Evolutionary conservation across 2,329 filamentous ascomycete species (phyloP).

Genomic region (Trichophyton schoenleinii): DNA sequence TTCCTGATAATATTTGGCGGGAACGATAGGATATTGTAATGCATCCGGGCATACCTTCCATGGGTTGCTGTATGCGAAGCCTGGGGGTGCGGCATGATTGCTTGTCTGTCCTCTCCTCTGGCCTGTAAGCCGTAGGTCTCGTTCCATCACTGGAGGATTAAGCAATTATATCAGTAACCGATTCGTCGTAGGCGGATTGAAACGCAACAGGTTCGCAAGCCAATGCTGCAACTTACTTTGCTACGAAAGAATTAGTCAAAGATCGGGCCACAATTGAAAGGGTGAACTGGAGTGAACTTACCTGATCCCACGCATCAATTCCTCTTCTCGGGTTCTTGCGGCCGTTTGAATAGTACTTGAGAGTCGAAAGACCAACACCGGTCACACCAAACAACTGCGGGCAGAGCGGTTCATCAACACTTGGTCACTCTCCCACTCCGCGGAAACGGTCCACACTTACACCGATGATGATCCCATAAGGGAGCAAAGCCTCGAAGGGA

Average conservation of each 20-base stretch:
- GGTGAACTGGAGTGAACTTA: conserved; percentile 29
- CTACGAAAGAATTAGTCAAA: conserved; percentile 22
- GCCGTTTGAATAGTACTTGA: conserved; percentile 50
- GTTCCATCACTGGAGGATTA: conserved; percentile 50
- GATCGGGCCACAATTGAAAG: background rate
- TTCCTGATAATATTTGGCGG: background rate
- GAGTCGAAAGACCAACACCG: conserved; percentile 44
- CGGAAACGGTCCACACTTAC: conserved; percentile 33
- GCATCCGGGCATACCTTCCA: conserved; percentile 46
- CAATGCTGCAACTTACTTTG: conserved; percentile 38
- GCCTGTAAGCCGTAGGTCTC: conserved; percentile 51
- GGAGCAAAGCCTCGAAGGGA: conserved; percentile 53
- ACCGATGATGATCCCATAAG: conserved; percentile 50
- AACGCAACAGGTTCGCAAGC: background rate
- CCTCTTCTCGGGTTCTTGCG: conserved; percentile 49
- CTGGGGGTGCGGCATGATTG: conserved; percentile 44
- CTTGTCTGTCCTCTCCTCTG: conserved; percentile 50
- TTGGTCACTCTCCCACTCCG: background rate
- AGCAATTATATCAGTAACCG: background rate
- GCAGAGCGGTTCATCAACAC: conserved; percentile 13
- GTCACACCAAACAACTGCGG: conserved; percentile 49
- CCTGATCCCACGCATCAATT: conserved; percentile 52
- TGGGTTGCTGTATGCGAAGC: conserved; percentile 55
- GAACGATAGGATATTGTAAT: background rate
- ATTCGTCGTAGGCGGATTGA: background rate